A percentile compares a stretch with the other conserved stretches of the same genome.
Evolutionary conservation across 2,329 filamentous ascomycete genomes (phyloP).

Genomic region (Colletotrichum sp.): DNA sequence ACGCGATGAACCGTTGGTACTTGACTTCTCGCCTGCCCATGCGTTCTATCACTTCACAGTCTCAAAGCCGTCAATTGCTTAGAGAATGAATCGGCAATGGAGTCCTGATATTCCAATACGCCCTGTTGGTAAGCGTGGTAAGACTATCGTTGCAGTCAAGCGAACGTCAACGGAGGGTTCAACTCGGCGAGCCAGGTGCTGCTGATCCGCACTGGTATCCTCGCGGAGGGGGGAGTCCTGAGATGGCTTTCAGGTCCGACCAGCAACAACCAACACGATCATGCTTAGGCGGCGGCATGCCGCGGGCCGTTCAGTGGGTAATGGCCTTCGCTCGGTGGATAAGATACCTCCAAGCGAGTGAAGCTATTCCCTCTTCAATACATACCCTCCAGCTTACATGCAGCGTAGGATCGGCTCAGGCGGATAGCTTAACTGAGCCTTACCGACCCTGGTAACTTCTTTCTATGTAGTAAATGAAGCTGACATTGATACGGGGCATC

Average conservation of each 20-base stretch:
- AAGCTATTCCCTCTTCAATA: neutral
- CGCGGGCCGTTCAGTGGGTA: neutral
- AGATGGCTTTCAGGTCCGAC: accelerated
- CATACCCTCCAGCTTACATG: neutral
- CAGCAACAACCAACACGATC: neutral
- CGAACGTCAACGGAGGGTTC: neutral
- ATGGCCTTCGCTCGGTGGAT: accelerated
- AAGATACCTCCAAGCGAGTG: neutral
- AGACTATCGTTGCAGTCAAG: neutral
- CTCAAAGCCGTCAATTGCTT: neutral
- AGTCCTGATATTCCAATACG: neutral
- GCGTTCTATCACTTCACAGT: neutral
- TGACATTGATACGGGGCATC: neutral
- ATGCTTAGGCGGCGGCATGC: neutral
- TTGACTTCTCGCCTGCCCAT: neutral
- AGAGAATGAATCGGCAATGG: neutral
- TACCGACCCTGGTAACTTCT: neutral
- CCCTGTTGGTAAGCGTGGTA: neutral
- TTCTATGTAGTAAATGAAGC: neutral
- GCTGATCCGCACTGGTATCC: neutral
- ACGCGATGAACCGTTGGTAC: neutral
- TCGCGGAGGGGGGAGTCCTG: neutral
- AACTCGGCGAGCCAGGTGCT: neutral
- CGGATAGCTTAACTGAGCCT: neutral
- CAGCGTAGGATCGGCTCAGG: neutral